Conservation (phyloP, 176 grass and related monocot species). For the Cenchrus purpureus region DNA sequence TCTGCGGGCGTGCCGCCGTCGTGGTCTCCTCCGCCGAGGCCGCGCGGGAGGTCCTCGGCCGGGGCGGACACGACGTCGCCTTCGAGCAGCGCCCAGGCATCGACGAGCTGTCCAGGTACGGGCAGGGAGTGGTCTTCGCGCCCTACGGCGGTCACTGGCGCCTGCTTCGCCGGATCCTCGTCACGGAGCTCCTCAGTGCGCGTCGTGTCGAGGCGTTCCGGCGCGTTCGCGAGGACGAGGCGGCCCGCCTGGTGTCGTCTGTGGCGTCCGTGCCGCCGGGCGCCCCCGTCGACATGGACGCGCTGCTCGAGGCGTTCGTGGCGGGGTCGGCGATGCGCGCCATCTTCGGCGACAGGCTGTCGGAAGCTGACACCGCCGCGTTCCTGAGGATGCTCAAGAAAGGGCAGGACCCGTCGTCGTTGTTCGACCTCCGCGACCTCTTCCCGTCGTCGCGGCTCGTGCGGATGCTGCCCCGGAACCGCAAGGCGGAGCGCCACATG, state of each 20-base stretch:
- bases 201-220: slow-evolving; percentile 49
- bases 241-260: background rate
- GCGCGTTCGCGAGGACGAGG: slow-evolving; percentile 37
- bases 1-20: slow-evolving; percentile 39
- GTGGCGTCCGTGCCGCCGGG: no score
- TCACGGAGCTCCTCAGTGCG: slow-evolving; percentile 34
- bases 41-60: slow-evolving; percentile 32
- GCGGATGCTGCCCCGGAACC: no score
- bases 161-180: slow-evolving; percentile 44
- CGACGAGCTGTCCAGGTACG: slow-evolving; percentile 6
- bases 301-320: no score
- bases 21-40: slow-evolving; percentile 45
- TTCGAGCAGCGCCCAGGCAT: slow-evolving; percentile 22
- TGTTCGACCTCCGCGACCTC: no score
- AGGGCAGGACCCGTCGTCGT: no score
- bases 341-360: no score
- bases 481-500: no score
- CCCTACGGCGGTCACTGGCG: slow-evolving; percentile 49
- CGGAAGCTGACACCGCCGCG: no score
- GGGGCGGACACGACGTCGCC: slow-evolving; percentile 32
- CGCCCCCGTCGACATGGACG: no score
- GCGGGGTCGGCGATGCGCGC: no score
- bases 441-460: no score
- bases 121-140: slow-evolving; percentile 29
- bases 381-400: no score